These are phyloP conservation scores for Artemisia annua DNA, from an alignment of 129 eudicot species.

Conservation along the genomic window DNA sequence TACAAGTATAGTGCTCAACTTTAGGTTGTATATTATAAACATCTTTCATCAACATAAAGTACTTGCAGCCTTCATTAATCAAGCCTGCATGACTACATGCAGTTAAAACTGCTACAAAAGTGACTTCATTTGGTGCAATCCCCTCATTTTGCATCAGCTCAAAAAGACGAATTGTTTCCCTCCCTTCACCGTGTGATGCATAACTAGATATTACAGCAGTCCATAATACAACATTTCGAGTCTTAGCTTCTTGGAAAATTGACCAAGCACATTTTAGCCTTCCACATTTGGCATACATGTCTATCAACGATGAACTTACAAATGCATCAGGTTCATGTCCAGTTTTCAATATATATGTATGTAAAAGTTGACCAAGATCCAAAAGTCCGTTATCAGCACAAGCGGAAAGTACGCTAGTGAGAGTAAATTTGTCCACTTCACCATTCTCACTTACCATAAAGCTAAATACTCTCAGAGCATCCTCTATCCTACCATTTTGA, in stretches of 20 bases:
- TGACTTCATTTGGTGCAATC: constrained; percentile 60
- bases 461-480: constrained; percentile 46
- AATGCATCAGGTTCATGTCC: constrained; percentile 50
- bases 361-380: constrained; percentile 72
- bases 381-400: constrained; percentile 57
- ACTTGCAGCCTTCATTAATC: constrained; percentile 62
- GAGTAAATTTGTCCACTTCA: constrained; percentile 53
- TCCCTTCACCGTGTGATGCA: constrained; percentile 70
- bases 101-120: constrained; percentile 58
- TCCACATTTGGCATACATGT: constrained; percentile 88
- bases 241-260: constrained; percentile 40
- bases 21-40: constrained; percentile 51
- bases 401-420: constrained; percentile 57
- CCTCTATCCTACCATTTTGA: constrained; percentile 48
- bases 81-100: constrained; percentile 81
- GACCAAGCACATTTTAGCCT: constrained; percentile 40
- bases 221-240: constrained; percentile 61
- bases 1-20: constrained; percentile 69
- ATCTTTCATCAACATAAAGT: constrained; percentile 62
- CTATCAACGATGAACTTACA: constrained; percentile 66
- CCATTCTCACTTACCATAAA: constrained; percentile 41
- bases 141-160: constrained; percentile 60
- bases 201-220: constrained; percentile 61
- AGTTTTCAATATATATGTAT: constrained; percentile 46
- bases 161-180: constrained; percentile 54